Conservation (phyloP, 1,284 basidiomycete species). For the Cryptococcus sp. region DNA sequence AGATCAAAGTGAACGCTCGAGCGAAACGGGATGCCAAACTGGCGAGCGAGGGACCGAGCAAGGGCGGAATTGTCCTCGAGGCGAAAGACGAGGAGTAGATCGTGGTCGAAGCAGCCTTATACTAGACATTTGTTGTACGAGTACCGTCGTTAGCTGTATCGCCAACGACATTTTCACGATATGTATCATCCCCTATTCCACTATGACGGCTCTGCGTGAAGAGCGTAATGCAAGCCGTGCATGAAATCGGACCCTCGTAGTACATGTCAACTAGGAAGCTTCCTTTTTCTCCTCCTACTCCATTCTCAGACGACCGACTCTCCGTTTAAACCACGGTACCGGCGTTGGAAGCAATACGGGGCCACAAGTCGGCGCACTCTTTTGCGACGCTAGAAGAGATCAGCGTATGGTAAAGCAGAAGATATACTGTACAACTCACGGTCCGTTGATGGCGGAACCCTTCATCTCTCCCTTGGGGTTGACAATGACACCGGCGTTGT, state of each 20-base stretch:
- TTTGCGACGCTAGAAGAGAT: constrained; percentile 38
- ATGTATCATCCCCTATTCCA: no score
- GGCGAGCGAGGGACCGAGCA: neutral
- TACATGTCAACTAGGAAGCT: neutral
- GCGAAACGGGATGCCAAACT: constrained; percentile 74
- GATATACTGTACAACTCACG: constrained; percentile 47
- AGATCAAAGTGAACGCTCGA: constrained; percentile 75
- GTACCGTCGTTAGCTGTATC: no score
- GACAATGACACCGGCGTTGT: constrained; percentile 94
- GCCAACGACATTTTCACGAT: no score
- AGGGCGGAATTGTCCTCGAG: no score
- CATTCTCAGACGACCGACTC: neutral
- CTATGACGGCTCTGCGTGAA: no score
- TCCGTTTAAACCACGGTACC: constrained; percentile 79
- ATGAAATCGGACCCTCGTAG: neutral
- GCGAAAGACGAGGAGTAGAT: no score
- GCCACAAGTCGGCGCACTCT: constrained; percentile 87
- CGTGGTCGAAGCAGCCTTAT: no score
- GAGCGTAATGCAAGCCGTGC: constrained; percentile 1
- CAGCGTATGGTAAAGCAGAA: neutral
- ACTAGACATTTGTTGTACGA: no score
- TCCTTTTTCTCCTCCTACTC: neutral
- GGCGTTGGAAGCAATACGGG: constrained; percentile 97
- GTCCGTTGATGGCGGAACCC: constrained; percentile 96
- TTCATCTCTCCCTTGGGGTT: constrained; percentile 99